Percentiles rank a stretch among this genome's conserved stretches.
Conservation (phyloP, 2,329 filamentous ascomycete species). For the Ophiognomonia clavigignenti-juglandacearum region DNA sequence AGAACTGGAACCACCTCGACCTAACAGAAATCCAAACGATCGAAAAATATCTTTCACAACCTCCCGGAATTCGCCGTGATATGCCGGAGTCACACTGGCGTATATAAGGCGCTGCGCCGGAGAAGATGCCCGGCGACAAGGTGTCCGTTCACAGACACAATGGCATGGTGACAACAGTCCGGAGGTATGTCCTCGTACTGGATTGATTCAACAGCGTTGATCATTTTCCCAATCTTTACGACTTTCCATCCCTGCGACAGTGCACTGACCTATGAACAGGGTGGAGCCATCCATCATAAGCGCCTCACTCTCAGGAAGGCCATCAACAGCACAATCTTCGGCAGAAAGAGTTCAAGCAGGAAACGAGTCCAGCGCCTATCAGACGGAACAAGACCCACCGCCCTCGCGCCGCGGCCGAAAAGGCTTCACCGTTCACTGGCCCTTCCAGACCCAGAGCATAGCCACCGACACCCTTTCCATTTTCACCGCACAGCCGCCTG, state of each 20-base stretch:
- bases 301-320: not conserved
- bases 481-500: slow-evolving; percentile 12
- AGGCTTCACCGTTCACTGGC: slow-evolving; percentile 26
- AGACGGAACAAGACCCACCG: slow-evolving; percentile 8
- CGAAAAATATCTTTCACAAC: not conserved
- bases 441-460: slow-evolving; percentile 29
- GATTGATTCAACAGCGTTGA: not conserved
- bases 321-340: not conserved
- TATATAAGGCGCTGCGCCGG: slow-evolving; percentile 1
- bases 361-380: no score
- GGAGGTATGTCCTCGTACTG: not conserved
- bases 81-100: slow-evolving; percentile 5
- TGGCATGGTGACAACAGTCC: slow-evolving; percentile 5
- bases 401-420: slow-evolving; percentile 14
- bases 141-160: slow-evolving; percentile 5
- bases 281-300: not conserved
- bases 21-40: not conserved
- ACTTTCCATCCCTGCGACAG: no score
- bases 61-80: slow-evolving; percentile 2
- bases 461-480: slow-evolving; percentile 21
- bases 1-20: not conserved
- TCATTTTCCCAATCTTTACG: no score
- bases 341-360: not conserved
- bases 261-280: not conserved
- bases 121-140: slow-evolving; percentile 9